A percentile compares a stretch with the other conserved stretches of the same genome.
These are phyloP conservation scores for Exophiala sp. DNA, from an alignment of 2,329 filamentous ascomycete genomes.

Conservation along the genomic window DNA sequence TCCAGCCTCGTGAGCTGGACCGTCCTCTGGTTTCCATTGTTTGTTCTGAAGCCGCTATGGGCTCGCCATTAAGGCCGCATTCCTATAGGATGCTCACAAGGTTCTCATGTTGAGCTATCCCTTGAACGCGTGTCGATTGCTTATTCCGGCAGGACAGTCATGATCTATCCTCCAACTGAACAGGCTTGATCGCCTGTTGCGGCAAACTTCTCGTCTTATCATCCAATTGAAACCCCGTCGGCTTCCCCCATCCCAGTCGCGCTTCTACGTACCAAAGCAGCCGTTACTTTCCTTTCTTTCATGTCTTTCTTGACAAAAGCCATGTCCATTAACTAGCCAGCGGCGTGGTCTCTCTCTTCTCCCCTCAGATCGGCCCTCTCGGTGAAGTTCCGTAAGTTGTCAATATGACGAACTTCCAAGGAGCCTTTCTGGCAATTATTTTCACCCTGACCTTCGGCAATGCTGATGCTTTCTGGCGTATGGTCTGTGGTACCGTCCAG, in stretches of 20 bases:
- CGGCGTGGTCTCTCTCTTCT: constrained; percentile 5
- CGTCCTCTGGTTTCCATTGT: background rate
- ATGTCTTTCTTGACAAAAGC: constrained; percentile 10
- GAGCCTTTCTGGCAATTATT: constrained; percentile 18
- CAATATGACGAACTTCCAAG: constrained; percentile 20
- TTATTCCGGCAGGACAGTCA: background rate
- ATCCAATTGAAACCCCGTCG: background rate
- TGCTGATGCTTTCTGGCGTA: constrained; percentile 74
- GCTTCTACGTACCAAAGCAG: constrained; percentile 11
- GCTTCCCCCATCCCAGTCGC: background rate
- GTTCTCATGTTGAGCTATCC: background rate
- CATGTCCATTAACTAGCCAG: constrained; percentile 8
- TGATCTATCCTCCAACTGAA: background rate
- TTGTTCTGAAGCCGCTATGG: background rate
- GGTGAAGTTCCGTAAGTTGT: constrained; percentile 7
- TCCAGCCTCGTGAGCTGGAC: constrained; percentile 11
- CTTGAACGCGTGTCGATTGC: background rate
- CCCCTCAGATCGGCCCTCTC: constrained; percentile 12
- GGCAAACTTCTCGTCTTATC: background rate
- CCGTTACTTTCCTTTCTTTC: constrained; percentile 11
- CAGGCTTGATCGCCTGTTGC: background rate
- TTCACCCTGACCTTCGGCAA: constrained; percentile 17
- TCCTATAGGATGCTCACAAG: background rate
- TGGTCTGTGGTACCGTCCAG: constrained; percentile 68
- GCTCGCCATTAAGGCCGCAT: background rate